Percentiles rank a stretch among this genome's conserved stretches.
Evolutionary conservation across 768 basidiomycete species (phyloP).

Genomic region (Gautieria morchelliformis): DNA sequence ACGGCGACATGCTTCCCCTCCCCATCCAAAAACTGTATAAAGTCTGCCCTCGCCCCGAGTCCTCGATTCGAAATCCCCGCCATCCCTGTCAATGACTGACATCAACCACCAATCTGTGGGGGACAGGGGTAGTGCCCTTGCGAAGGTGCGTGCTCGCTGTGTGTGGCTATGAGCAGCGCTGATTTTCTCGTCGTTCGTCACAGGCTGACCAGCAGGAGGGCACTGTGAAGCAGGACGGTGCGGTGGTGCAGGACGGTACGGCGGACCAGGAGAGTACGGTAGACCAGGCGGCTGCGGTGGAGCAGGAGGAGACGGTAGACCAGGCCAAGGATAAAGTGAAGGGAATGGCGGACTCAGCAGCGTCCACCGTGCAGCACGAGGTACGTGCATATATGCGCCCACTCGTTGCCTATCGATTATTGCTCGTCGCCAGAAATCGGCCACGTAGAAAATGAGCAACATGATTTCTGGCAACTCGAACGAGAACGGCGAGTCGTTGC

Average conservation of each 20-base stretch:
- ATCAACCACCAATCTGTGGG: constrained; percentile 46
- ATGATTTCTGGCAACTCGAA: constrained; percentile 38
- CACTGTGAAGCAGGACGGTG: constrained; percentile 19
- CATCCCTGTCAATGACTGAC: constrained; percentile 36
- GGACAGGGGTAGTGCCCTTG: constrained; percentile 41
- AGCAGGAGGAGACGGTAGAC: too few species aligned
- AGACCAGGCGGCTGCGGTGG: too few species aligned
- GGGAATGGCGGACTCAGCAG: constrained; percentile 36
- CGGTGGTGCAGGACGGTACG: too few species aligned
- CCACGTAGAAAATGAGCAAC: constrained; percentile 40
- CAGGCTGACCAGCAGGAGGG: constrained; percentile 54
- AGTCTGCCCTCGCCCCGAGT: too few species aligned
- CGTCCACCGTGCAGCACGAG: constrained; percentile 43
- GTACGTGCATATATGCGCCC: constrained; percentile 18
- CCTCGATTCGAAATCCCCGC: neutral
- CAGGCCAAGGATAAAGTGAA: constrained; percentile 39
- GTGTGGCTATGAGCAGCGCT: neutral
- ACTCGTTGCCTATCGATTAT: too few species aligned
- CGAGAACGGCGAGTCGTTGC: constrained; percentile 34
- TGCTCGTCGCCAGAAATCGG: constrained; percentile 34
- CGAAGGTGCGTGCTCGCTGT: constrained; percentile 33
- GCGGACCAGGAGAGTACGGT: too few species aligned
- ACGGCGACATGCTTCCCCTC: too few species aligned
- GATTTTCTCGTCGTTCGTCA: neutral
- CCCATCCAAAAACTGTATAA: too few species aligned